Base-by-base conservation (phyloP, 345 rosid genomes). In the Linum usitatissimum region DNA sequence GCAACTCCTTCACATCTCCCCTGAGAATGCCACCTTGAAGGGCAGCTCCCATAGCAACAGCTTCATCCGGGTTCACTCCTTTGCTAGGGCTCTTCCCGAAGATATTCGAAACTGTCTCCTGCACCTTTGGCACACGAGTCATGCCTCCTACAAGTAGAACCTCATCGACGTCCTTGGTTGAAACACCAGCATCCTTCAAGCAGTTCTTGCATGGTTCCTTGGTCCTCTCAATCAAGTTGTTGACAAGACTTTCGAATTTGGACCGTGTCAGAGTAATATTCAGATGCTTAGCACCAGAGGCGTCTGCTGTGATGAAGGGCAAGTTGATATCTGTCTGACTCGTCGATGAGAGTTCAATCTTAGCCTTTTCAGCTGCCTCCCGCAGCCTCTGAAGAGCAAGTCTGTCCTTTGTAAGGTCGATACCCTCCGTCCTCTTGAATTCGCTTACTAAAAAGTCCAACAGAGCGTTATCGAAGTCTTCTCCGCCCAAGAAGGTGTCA, bases 401-500 rank as follows among this genome's bases (percentile, higher is more conserved):
- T 67, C 73, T 88, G 62, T 88, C 96, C 72, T 83, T 83, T 14
- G 91, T 57, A 6, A 91, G 88, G 65, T 91, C 96, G 12, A 91
- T 85, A 1, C 80, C 65, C 58, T 91, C 96, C 1, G 79, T 80
- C 58, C 62, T 84, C 85, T 88, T 83, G 75, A 79, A 91, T 56
- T 90, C 97, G 57, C 77, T 78, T 7, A 91, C 97, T 61, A 88
- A 76, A 78, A 73, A 91, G 53, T 91, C 94, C 42, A 91, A 67
- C 63, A 91, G 53, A 6, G 87, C 75, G 71, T 88, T 91, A 66
- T 91, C 97, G 69, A 91, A 91, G 68, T 90, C 97, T 66, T 91
- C 96, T 57, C 97, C 97, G 60, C 97, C 96, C 80, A 91, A 75
- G 76, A 91, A 91, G 3, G 97, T 91, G 74, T 90, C 97, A 13